Evolutionary conservation across 441 rosid genomes (phyloP), one percentile per base, ranked within the genome.

Genomic region (Eutrema salsugineum): DNA sequence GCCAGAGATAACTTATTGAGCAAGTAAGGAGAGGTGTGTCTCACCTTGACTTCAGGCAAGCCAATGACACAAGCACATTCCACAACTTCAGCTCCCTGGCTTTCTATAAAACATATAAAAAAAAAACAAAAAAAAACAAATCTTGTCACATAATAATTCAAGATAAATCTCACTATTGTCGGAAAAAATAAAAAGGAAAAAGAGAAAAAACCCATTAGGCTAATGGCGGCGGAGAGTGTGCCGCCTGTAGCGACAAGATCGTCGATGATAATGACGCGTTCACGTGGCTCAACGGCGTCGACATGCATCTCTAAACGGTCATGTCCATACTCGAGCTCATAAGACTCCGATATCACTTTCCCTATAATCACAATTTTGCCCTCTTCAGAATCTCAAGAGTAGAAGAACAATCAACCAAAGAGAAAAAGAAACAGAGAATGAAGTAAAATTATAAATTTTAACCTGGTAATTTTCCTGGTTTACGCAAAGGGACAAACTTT

Each of bases 51-150:
- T 77, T 92, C 98, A 24, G 85, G 99, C 77, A 92, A 78, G 27
- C 99, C 99, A 49, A 95, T 79, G 32, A 95, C 98, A 65, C 99
- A 95, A 24, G 88, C 99, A 60, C 99, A 95, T 76, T 95, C 99
- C 2, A 91, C 88, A 24, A 95, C 99, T 56, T 88, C 87, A 35
- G 94, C 98, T 28, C 83, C 94, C 63, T 81, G 81, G 5, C 96
- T 94, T 68, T 95, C 99, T 92, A 47, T 20, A 39, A 14, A 76
- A 72, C 65, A 42, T 6, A 15, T 48, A 28, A 50, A 17, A 8
- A 1, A 3, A 3, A 36, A 2, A 7, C 10, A 14, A 19, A 11
- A 22, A 39, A 3, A 8, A 8, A 12, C 28, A 11, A 28, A 50
- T 30, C 1, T 6, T 57, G 46, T 68, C 32, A 68, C 55, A 58